Evolutionary conservation across 1,139 yeast species (phyloP).

Genomic region (Saccharomyces hybrid): DNA sequence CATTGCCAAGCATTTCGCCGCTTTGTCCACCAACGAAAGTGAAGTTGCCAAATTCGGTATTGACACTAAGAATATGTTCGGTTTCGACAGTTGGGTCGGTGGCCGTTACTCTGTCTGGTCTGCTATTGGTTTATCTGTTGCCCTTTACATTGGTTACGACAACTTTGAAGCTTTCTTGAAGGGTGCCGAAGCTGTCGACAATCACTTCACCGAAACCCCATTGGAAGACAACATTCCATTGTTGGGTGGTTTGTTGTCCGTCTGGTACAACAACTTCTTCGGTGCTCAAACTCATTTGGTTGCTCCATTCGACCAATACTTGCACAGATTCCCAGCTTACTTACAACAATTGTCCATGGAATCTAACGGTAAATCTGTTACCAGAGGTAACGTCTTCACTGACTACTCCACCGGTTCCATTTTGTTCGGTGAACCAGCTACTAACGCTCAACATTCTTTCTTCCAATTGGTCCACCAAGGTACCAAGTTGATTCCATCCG

Average conservation of each 20-base stretch:
- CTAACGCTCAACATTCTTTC: constrained; percentile 98
- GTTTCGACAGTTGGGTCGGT: constrained; percentile 97
- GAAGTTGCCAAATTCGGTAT: constrained; percentile 93
- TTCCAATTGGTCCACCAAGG: constrained; percentile 99
- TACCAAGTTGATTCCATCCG: constrained; percentile 93
- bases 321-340: constrained; percentile 98
- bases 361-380: constrained; percentile 95
- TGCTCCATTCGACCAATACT: constrained; percentile 96
- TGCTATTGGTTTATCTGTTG: constrained; percentile 92
- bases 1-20: constrained; percentile 96
- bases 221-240: constrained; percentile 87
- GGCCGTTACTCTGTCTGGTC: constrained; percentile 99
- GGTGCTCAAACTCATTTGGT: constrained; percentile 97
- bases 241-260: constrained; percentile 84
- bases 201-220: constrained; percentile 78
- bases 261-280: constrained; percentile 97
- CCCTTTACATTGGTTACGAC: constrained; percentile 89
- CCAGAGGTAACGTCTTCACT: constrained; percentile 84
- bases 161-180: constrained; percentile 84
- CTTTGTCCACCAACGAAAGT: constrained; percentile 84
- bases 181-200: constrained; percentile 96
- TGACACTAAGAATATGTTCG: constrained; percentile 96
- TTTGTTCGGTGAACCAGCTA: constrained; percentile 96
- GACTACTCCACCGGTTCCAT: constrained; percentile 94
- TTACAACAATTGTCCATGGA: constrained; percentile 98